Evolutionary conservation across 805 yeast species (phyloP), one percentile per base, ranked within the genome.

Genomic region (Starmera amethionina): DNA sequence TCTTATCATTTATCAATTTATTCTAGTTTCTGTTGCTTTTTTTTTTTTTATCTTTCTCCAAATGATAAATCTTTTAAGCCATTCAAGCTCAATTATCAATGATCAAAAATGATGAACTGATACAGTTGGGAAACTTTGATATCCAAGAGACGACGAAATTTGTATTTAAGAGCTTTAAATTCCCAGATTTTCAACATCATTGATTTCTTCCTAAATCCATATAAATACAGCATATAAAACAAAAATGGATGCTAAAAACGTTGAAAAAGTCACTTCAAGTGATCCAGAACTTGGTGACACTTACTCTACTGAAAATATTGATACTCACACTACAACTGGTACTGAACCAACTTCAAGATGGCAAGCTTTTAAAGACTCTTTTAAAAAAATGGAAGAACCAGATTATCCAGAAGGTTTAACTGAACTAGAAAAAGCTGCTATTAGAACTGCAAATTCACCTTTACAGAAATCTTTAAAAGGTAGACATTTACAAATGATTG

Each of bases 401-500:
- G 52, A 49, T 8, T 36, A 49, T 34, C 52, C 59, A 9, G 48
- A 67, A 30, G 56, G 61, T 47, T 52, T 69, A 49, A 48, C 67
- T 13, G 71, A 65, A 30, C 56, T 67, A 25, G 75, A 72, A 54
- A 68, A 61, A 49, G 70, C 72, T 13, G 73, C 72, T 44, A 56
- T 70, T 28, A 50, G 54, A 39, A 65, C 77, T 72, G 3, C 38
- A 13, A 14, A 27, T 25, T 43, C 38, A 16, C 74, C 72, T 3
- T 55, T 71, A 58, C 59, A 69, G 30, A 64, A 82, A 47, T 56
- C 68, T 8, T 64, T 80, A 40, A 73, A 74, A 48, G 71, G 74
- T 34, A 66, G 86, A 51, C 88, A 82, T 55, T 61, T 82, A 47
- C 79, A 79, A 46, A 77, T 81, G 84, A 82, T 82, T 62, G 84